A percentile compares a stretch with the other conserved stretches of the same genome.
Conservation (phyloP, 805 yeast genomes). For the Saturnispora gosingensis region DNA sequence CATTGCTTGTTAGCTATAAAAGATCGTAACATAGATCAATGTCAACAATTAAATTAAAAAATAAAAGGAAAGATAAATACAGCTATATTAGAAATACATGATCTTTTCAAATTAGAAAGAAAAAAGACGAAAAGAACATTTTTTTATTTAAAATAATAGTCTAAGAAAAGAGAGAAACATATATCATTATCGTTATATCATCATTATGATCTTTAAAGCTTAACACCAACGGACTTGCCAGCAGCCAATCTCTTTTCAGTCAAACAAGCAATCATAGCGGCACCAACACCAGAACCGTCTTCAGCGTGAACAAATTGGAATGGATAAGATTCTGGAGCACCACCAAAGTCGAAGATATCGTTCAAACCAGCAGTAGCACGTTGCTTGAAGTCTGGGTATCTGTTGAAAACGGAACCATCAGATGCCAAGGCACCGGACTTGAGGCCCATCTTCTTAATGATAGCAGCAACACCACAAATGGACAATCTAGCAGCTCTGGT, state of each 20-base stretch:
- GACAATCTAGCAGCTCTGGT: slow-evolving; percentile 88
- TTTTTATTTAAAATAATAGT: background rate
- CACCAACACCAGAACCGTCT: slow-evolving; percentile 98
- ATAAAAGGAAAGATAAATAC: background rate
- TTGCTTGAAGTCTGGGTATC: slow-evolving; percentile 83
- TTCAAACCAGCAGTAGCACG: slow-evolving; percentile 82
- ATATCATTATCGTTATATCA: background rate
- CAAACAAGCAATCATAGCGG: slow-evolving; percentile 94
- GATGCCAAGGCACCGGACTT: slow-evolving; percentile 83
- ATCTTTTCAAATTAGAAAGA: background rate
- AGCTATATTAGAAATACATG: background rate
- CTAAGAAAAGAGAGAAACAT: background rate
- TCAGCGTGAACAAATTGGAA: slow-evolving; percentile 35
- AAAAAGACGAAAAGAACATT: background rate
- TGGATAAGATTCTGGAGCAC: slow-evolving; percentile 18
- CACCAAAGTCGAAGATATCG: slow-evolving; percentile 78
- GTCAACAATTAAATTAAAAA: background rate
- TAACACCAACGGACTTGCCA: slow-evolving; percentile 39
- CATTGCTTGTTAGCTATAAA: background rate
- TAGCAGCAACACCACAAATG: slow-evolving; percentile 92
- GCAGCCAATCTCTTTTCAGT: slow-evolving; percentile 68
- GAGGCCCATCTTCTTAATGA: slow-evolving; percentile 77
- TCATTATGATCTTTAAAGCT: background rate
- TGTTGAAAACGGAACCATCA: slow-evolving; percentile 93
- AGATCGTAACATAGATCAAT: background rate